Base-by-base conservation (phyloP, 495 filamentous ascomycete species). In the Penicillium salamii region DNA sequence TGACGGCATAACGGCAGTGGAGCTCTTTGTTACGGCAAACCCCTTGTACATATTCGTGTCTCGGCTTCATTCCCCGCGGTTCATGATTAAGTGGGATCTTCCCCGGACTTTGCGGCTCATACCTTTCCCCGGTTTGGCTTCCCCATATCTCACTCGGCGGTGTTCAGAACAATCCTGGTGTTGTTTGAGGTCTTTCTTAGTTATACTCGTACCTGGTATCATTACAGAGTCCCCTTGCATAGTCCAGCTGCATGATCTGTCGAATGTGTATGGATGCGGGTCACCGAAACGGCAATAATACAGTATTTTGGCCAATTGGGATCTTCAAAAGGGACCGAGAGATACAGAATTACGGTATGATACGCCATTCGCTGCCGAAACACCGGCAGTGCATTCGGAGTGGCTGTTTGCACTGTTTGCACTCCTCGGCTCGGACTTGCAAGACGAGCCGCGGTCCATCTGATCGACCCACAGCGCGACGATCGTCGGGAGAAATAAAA, bases 361-460 rank as follows among this genome's bases (percentile, higher is more conserved):
- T 69, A 72, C 67, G 42, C 7, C 0, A 3, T 9, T 17, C 9
- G 7, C 42, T 3, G 26, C 44, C 52, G 54, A 55, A 20, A 8
- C 29, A 42, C 35, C 62, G 65, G 66, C 65, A 69, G 62, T 63
- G 43, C 38, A 24, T 21, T 60, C 63, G 65, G 65, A n/a, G 44
- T 65, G 14, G 12, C 18, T 38, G 32, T 37, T 31, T 24, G 33
- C 8, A 23, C 15, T 18, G 24, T 42, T 23, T 29, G 43, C 23
- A 26, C 8, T 29, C 17, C 32, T 37, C 13, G 53, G 54, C 49
- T 57, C 57, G 57, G 57, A 8, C 45, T 52, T n/a, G 19, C 21
- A 18, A 35, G 31, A 37, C 49, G n/a, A 26, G 50, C 55, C 52
- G 55, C 55, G 52, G 55, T 48, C 37, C 45, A 17, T 48, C 18